Evolutionary conservation across 768 basidiomycete genomes (phyloP).

Genomic region (Suillus americanus): DNA sequence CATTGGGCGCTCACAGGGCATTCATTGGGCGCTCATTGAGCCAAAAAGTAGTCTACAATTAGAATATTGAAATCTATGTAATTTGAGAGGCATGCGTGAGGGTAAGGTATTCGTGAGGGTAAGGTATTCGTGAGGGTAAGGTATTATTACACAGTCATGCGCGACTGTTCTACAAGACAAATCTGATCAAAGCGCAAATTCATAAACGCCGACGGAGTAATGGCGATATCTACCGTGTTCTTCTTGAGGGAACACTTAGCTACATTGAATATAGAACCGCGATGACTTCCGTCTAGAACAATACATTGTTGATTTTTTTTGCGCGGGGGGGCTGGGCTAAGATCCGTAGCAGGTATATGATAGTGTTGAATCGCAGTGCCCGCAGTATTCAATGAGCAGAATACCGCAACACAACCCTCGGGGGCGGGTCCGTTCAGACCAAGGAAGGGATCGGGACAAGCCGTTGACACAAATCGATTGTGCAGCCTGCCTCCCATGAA

Average conservation of each 20-base stretch:
- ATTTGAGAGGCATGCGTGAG: too few relatives aligned
- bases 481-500: neutral
- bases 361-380: neutral
- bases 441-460: neutral
- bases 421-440: neutral
- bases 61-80: too few relatives aligned
- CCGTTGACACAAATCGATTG: neutral
- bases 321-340: neutral
- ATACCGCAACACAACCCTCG: neutral
- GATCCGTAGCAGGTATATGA: neutral
- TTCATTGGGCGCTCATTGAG: too few relatives aligned
- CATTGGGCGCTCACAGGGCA: too few relatives aligned
- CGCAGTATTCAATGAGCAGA: neutral
- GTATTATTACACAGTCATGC: too few relatives aligned
- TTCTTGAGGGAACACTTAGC: neutral
- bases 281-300: neutral
- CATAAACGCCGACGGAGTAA: too few relatives aligned
- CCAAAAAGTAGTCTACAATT: too few relatives aligned
- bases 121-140: too few relatives aligned
- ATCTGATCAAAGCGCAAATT: neutral
- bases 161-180: neutral
- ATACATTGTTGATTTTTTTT: neutral
- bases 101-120: too few relatives aligned
- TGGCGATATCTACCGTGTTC: neutral
- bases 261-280: neutral